Base-by-base conservation (phyloP, 495 filamentous ascomycete species). In the Cudoniella acicularis region DNA sequence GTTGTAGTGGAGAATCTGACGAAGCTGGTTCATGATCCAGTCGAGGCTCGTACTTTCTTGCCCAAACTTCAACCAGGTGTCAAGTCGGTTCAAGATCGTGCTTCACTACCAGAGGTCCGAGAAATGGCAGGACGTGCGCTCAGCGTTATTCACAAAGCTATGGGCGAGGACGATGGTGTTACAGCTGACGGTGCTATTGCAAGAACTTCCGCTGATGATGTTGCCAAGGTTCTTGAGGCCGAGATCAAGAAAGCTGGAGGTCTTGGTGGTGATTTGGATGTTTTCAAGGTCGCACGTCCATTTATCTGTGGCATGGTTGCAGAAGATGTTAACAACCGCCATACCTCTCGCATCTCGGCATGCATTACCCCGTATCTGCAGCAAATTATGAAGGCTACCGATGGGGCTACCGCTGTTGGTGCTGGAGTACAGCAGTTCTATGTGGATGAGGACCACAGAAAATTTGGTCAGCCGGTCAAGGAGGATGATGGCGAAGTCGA, bases 1-100 rank as follows among this genome's bases (percentile, higher is more conserved):
- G 90, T 98, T 17, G 96, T 99, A n/a, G 90, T 95, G 25, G 94
- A 99, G 76, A 99, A 99, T 72, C 74, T 99, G 75, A 99, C 94
- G 49, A 99, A 96, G 78, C 82, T 99, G 24, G 94, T 99, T 23
- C 94, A 99, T 72, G 95, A 99, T 69, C 94, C 94, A 4, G 83
- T 96, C 27, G 94, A 99, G 75, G 94, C 94, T 18, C 83, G 95
- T 45, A 90, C 91, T 61, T 99, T 99, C 81, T 78, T 99, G 66
- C 94, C 94, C 47, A 96, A 96, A 72, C 85, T 99, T 43, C 89
- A 89, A 70, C 94, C 94, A 42, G 94, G 94, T 82, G 84, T 99
- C 17, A 91, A 96, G 79, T 81, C 74, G 25, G 92, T 98, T 57
- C 83, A 88, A 65, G 86, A 92, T 60, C 82, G 92, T 48, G 92